Conservation (phyloP, 352 stramenopile genomes). For the Phytopythium helicoides region DNA sequence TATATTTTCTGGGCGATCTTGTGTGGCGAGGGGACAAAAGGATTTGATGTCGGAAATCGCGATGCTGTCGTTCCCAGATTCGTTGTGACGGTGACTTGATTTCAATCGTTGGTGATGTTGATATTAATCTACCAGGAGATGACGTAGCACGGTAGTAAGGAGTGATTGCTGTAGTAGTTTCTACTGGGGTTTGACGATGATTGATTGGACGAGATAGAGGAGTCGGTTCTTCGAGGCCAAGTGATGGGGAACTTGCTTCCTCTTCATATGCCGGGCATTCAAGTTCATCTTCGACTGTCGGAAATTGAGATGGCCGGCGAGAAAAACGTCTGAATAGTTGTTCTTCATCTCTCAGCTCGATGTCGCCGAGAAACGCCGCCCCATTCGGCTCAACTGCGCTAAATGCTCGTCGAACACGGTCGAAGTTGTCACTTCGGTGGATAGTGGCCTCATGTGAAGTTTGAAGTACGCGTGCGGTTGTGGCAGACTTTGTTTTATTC, state of each 20-base stretch:
- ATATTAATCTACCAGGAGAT: conserved; percentile 11
- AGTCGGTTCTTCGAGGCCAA: background rate
- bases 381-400: conserved; percentile 8
- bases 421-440: conserved; percentile 19
- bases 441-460: background rate
- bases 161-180: background rate
- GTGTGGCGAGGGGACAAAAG: conserved; percentile 6
- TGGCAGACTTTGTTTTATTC: too few species aligned
- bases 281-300: conserved; percentile 57
- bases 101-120: conserved; percentile 9
- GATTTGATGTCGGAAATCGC: conserved; percentile 18
- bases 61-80: conserved; percentile 21
- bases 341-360: conserved; percentile 20
- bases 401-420: conserved; percentile 21
- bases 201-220: background rate
- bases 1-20: conserved; percentile 3
- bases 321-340: background rate
- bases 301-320: conserved; percentile 18
- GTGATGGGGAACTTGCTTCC: conserved; percentile 11
- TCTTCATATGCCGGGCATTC: conserved; percentile 65
- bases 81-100: conserved; percentile 12
- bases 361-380: background rate
- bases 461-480: too few species aligned
- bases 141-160: conserved; percentile 8
- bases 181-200: too few species aligned